phyloP scores from a whole-genome alignment of 495 filamentous ascomycete species.

The Chaetomium fimeti region DNA sequence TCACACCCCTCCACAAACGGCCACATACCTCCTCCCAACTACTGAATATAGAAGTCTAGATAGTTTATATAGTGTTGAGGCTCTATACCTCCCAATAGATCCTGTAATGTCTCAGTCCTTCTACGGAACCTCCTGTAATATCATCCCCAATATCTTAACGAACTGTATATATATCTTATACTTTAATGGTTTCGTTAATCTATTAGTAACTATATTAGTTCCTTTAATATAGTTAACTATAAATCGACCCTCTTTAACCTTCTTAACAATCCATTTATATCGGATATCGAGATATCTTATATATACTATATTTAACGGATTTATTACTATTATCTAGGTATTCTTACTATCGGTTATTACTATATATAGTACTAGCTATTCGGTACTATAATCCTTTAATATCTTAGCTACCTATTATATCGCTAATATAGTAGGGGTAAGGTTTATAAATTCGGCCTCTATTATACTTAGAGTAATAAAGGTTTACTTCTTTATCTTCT shows the following conservation, averaged over 20 bases:
- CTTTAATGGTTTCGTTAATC: too few relatives aligned
- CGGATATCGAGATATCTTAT: background rate
- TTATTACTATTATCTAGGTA: background rate
- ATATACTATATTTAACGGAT: background rate
- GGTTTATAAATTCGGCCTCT: constrained; percentile 10
- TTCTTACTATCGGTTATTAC: constrained; percentile 9
- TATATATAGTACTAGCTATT: background rate
- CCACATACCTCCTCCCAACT: too few relatives aligned
- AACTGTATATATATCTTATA: too few relatives aligned
- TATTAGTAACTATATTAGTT: too few relatives aligned
- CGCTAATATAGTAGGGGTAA: background rate
- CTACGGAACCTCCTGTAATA: too few relatives aligned
- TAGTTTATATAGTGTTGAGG: too few relatives aligned
- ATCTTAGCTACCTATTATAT: background rate
- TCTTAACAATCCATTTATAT: constrained; percentile 12
- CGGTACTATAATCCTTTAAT: background rate
- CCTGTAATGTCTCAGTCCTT: too few relatives aligned
- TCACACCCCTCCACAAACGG: too few relatives aligned
- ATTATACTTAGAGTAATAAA: background rate
- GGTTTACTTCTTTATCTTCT: constrained; percentile 16
- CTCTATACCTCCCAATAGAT: too few relatives aligned
- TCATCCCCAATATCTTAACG: too few relatives aligned
- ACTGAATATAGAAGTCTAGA: too few relatives aligned
- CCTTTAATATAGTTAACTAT: too few relatives aligned
- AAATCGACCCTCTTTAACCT: background rate